Evolutionary conservation across 345 rosid genomes (phyloP).

Genomic region (Mercurialis annua): DNA sequence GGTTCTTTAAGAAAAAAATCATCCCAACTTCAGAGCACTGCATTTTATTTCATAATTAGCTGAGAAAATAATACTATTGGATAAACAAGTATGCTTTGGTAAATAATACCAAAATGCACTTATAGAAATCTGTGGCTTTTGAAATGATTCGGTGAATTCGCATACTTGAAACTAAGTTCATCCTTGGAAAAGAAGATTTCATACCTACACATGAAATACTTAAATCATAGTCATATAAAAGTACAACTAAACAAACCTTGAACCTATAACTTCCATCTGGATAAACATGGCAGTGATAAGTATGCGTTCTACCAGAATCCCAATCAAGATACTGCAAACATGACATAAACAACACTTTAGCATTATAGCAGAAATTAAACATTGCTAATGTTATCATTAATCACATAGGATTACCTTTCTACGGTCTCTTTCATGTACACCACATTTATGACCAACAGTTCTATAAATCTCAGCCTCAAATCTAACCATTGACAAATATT

Average conservation of each 20-base stretch:
- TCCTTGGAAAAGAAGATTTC: neutral
- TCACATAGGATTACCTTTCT: conserved; percentile 33
- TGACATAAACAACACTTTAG: neutral
- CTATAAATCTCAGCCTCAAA: conserved; percentile 56
- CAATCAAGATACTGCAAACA: conserved; percentile 41
- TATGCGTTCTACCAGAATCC: conserved; percentile 48
- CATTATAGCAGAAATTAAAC: no score
- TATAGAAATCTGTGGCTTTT: no score
- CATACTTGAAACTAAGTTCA: neutral
- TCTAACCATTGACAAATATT: conserved; percentile 40
- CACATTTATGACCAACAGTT: conserved; percentile 12
- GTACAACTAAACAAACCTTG: conserved; percentile 43
- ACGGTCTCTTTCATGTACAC: conserved; percentile 28
- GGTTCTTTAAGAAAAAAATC: no score
- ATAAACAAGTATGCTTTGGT: neutral
- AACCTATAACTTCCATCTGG: conserved; percentile 39
- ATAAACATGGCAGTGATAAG: conserved; percentile 57
- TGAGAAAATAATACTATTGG: no score
- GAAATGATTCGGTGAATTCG: no score
- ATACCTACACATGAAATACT: neutral
- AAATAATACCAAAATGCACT: no score
- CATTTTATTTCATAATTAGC: no score
- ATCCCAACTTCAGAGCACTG: no score
- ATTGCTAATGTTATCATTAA: no score
- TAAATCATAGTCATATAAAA: neutral